Evolutionary conservation across 768 basidiomycete genomes (phyloP), one percentile per base, ranked within the genome.

Genomic region (Mycena pura): DNA sequence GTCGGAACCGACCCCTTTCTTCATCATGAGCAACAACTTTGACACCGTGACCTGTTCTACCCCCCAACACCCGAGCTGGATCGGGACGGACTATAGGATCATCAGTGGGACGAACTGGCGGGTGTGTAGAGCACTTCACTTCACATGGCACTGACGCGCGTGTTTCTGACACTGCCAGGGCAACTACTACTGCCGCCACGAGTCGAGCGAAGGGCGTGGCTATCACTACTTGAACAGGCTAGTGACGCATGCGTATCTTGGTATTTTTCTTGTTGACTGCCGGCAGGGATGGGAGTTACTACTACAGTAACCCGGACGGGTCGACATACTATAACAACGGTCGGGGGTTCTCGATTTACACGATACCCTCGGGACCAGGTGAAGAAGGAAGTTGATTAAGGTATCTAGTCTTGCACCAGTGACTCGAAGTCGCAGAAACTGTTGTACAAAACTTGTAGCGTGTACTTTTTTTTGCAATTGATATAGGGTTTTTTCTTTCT

Each of bases 201-300:
- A 82, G 66, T 79, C 80, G 38, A 79, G 78, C 27, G 68, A 61
- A 27, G 76, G 80, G 11, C 74, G 75, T 43, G 80, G 83, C 0
- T 89, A 88, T 58, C 87, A 88, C 63, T 89, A 89, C 68, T 87
- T 85, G 6, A 88, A 88, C 73, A 63, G 25, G 85, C 86, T 68
- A 3, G 80, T 73, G 10, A n/a, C 19, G 36, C 41, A 8, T 48
- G 13, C 40, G 9, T 14, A 19, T 6, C 45, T 27, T 17, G 36
- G 27, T 27, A 40, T 19, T 36, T 46, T 15, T 40, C 24, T 15
- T 36, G 3, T 29, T 41, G 19, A 50, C 29, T 15, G 6, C 6
- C 2, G 4, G 25, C 57, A 82, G 81, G 5, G 60, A 88, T 53
- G 86, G 85, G 3, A 82, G 82, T 57, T 89, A 89, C 73, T 87